These are phyloP conservation scores for Alternaria dauci DNA, from an alignment of 2,329 filamentous ascomycete genomes.

Conservation along the genomic window DNA sequence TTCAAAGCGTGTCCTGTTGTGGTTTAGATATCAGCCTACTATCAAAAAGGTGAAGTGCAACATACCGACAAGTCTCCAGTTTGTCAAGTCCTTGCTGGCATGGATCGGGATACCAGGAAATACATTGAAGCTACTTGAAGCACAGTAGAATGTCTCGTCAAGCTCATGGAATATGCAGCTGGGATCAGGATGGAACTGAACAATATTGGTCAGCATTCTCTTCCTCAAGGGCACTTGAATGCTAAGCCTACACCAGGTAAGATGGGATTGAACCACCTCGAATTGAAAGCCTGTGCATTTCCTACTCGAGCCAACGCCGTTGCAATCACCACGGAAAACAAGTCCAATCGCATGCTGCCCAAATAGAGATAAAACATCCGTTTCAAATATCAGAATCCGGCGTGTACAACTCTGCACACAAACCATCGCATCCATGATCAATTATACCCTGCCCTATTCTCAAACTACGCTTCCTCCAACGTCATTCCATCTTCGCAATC, in stretches of 20 bases:
- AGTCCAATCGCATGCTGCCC: background rate
- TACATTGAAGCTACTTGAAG: slow-evolving; percentile 61
- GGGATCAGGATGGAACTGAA: slow-evolving; percentile 58
- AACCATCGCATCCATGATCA: background rate
- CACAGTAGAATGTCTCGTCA: slow-evolving; percentile 61
- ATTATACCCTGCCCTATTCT: background rate
- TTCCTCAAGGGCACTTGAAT: background rate
- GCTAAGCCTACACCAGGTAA: slow-evolving; percentile 51
- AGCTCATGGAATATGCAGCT: slow-evolving; percentile 55
- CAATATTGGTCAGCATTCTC: background rate
- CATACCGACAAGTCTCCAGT: slow-evolving; percentile 58
- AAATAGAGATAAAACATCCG: background rate
- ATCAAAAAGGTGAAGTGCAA: background rate
- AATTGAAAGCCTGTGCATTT: slow-evolving; percentile 9
- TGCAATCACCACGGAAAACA: background rate
- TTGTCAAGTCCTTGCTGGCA: slow-evolving; percentile 60
- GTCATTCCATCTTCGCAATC: background rate
- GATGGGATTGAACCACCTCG: slow-evolving; percentile 54
- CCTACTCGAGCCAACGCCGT: background rate
- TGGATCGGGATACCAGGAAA: slow-evolving; percentile 64
- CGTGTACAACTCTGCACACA: background rate
- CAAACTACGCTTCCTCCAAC: no score
- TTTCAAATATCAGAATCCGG: background rate
- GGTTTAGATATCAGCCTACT: background rate
- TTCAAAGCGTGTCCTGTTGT: slow-evolving; percentile 44